Conservation (phyloP, 2,329 filamentous ascomycete species). For the Aspergillus sp. region DNA sequence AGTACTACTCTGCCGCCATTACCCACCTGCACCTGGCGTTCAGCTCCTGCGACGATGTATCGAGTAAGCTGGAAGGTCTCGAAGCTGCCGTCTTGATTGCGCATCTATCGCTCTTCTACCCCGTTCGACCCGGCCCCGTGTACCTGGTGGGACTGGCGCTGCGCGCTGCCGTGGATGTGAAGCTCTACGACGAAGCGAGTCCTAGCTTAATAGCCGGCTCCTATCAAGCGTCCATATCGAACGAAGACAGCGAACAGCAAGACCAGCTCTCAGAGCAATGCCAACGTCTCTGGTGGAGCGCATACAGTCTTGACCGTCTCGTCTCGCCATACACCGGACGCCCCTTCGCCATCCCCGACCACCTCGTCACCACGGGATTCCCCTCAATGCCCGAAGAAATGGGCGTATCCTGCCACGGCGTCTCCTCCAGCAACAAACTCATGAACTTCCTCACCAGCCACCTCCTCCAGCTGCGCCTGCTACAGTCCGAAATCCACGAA, state of each 20-base stretch:
- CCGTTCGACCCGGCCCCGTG: not conserved
- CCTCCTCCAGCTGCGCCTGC: not conserved
- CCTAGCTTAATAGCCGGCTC: not conserved
- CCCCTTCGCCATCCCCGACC: slow-evolving; percentile 41
- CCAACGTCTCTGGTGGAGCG: slow-evolving; percentile 82
- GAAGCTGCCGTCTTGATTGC: not conserved
- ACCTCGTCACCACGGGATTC: slow-evolving; percentile 7
- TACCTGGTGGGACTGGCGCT: slow-evolving; percentile 55
- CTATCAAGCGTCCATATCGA: not conserved
- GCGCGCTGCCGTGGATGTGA: slow-evolving; percentile 75
- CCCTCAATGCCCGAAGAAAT: not conserved
- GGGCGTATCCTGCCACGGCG: not conserved
- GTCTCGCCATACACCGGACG: slow-evolving; percentile 81
- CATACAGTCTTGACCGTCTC: slow-evolving; percentile 78
- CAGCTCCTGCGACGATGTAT: not conserved
- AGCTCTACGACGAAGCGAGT: slow-evolving; percentile 55
- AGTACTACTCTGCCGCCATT: not conserved
- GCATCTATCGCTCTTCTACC: not conserved
- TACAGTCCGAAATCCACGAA: slow-evolving; percentile 1
- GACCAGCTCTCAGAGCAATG: slow-evolving; percentile 75
- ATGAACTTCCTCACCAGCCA: not conserved
- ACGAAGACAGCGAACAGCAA: slow-evolving; percentile 60
- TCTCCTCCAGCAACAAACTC: not conserved
- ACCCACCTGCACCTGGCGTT: not conserved
- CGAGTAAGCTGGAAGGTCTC: not conserved